Base-by-base conservation (phyloP, 768 basidiomycete genomes). In the Serendipita sp. region DNA sequence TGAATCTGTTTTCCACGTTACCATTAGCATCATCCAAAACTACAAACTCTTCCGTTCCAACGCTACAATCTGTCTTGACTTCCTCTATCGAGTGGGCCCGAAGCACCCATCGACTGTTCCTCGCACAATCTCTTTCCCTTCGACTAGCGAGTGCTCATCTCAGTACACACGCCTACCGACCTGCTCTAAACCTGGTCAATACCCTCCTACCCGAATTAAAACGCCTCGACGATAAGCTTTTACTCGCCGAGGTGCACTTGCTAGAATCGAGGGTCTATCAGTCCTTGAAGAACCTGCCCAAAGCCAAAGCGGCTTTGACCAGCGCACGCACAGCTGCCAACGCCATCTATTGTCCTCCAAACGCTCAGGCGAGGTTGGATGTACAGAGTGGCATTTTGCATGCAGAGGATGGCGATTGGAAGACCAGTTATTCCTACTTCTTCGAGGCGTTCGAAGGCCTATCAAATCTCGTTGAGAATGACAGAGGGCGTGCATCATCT, bases 371-470 rank as follows among this genome's bases (percentile, higher is more conserved):
- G 16, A 60, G 28, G 13, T 77, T 84, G 35, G 86, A 88, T 70
- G 78, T 86, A 32, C 86, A 87, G 70, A 80, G 80, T 47, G 87
- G 95, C 3, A 79, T 95, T 47, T 80, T 97, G 8, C 92, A 96
- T 70, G 93, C 95, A 0, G 94, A 99, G 69, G 95, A 99, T 71
- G 95, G 94, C 72, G 95, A 98, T 75, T 98, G 96, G 74, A 94
- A 83, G 65, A 99, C 95, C 0, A 95, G 86, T 24, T 96, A 96
- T 74, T 92, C 90, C 0, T 99, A 98, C 76, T 98, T 97, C 76
- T 92, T 90, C 69, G 95, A 98, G 75, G 86, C 92, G 2, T 97
- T 98, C 68, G 96, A 99, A 75, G 92, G 86, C 63, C 78, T 92
- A 68, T 60, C 56, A 8, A 60, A 60, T 60, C 56, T 60, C 34